Evolutionary conservation across 169 alveolate species (phyloP).

Genomic region (Sarcocystis neurona): DNA sequence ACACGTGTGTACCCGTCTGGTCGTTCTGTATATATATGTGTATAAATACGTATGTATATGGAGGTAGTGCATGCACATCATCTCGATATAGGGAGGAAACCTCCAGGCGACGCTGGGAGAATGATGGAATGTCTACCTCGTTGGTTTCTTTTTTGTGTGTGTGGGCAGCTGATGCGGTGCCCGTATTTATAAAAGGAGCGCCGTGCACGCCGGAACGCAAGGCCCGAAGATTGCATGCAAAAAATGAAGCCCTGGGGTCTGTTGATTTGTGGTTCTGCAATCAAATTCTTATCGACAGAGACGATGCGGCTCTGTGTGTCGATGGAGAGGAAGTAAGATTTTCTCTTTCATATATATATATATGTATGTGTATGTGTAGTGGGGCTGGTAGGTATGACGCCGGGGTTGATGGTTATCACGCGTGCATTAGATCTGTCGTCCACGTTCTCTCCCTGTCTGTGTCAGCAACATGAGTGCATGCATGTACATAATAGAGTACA

Average conservation of each 20-base stretch:
- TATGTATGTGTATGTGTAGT: background rate
- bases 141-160: constrained; percentile 39
- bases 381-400: background rate
- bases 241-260: constrained; percentile 90
- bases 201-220: constrained; percentile 75
- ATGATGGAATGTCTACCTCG: background rate
- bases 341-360: background rate
- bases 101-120: background rate
- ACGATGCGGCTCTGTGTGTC: constrained; percentile 87
- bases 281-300: constrained; percentile 84
- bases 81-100: background rate
- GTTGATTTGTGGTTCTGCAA: constrained; percentile 78
- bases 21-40: background rate
- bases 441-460: background rate
- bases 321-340: constrained; percentile 90
- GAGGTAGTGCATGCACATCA: background rate
- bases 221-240: constrained; percentile 90
- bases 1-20: background rate
- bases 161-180: constrained; percentile 67
- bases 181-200: constrained; percentile 73
- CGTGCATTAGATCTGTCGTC: background rate
- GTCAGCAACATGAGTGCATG: background rate
- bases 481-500: no score
- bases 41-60: background rate
- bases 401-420: background rate